phyloP scores from a whole-genome alignment of 306 rosid genomes.

The Oxytropis ochrocephala region DNA sequence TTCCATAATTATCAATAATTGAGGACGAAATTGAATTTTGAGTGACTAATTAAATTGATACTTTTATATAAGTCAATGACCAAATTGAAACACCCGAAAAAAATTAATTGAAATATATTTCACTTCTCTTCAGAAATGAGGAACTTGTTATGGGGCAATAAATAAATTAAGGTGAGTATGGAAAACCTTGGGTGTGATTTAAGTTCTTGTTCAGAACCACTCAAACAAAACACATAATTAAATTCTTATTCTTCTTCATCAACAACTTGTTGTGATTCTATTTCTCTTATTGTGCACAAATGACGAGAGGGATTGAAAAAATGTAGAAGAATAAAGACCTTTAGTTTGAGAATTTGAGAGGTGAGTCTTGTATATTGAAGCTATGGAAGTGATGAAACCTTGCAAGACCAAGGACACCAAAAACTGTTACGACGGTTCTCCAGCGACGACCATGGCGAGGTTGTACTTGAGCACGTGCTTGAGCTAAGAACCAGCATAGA shows the following conservation, averaged over 20 bases:
- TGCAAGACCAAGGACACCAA: slow-evolving; percentile 45
- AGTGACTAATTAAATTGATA: too few species aligned
- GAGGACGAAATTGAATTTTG: too few species aligned
- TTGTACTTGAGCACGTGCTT: slow-evolving; percentile 30
- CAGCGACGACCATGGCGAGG: slow-evolving; percentile 31
- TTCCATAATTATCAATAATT: too few species aligned
- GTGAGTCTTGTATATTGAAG: slow-evolving; percentile 30
- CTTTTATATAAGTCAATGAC: too few species aligned
- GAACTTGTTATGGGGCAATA: too few species aligned
- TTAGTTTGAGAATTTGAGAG: slow-evolving; percentile 33
- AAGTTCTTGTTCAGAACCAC: slow-evolving; percentile 45
- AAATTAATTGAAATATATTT: too few species aligned
- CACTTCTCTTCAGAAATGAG: too few species aligned
- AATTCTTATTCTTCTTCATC: background rate
- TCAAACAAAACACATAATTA: slow-evolving; percentile 74
- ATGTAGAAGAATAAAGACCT: slow-evolving; percentile 51
- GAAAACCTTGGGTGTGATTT: too few species aligned
- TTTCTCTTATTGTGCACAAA: slow-evolving; percentile 14
- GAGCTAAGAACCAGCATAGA: slow-evolving; percentile 83
- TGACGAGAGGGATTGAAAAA: slow-evolving; percentile 52
- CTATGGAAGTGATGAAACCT: slow-evolving; percentile 43
- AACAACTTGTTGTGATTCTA: too few species aligned
- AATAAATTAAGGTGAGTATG: too few species aligned
- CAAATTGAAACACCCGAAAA: too few species aligned
- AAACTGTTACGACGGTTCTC: slow-evolving; percentile 34